Evolutionary conservation across 176 grass and related monocot species (phyloP).

Genomic region (Oryza brachyantha): DNA sequence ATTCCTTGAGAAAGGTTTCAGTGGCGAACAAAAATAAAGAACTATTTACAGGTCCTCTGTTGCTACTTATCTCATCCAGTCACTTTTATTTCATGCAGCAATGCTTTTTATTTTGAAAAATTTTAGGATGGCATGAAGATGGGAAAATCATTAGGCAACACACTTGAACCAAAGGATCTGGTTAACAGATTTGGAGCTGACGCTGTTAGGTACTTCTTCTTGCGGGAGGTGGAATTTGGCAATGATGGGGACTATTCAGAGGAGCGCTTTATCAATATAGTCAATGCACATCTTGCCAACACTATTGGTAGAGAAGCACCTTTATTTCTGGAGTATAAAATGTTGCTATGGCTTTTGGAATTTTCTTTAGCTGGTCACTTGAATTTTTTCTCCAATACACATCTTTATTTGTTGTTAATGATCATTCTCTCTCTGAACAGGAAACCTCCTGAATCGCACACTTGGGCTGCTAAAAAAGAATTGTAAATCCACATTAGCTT

Average conservation of each 20-base stretch:
- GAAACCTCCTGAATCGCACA: conserved; percentile 95
- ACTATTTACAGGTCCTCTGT: not conserved
- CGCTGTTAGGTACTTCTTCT: conserved; percentile 95
- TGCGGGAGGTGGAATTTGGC: conserved; percentile 93
- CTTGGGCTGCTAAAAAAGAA: conserved; percentile 96
- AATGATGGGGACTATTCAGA: conserved; percentile 98
- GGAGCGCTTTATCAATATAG: conserved; percentile 91
- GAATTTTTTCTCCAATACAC: not conserved
- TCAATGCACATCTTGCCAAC: conserved; percentile 97
- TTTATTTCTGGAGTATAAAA: conserved; percentile 23
- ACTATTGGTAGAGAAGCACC: conserved; percentile 62
- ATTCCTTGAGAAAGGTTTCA: not conserved
- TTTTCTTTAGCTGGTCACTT: conserved; percentile 3
- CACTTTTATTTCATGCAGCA: conserved; percentile 50
- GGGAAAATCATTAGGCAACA: conserved; percentile 98
- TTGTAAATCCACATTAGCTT: conserved; percentile 66
- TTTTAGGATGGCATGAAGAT: conserved; percentile 98
- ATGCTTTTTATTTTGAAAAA: conserved; percentile 65
- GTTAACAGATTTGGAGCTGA: conserved; percentile 78
- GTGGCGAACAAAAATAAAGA: not conserved
- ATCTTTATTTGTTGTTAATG: conserved; percentile 8
- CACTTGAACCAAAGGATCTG: conserved; percentile 90
- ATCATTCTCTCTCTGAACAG: conserved; percentile 40
- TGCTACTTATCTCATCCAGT: conserved; percentile 32
- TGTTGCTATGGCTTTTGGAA: not conserved